A percentile compares a stretch with the other conserved stretches of the same genome.
These are phyloP conservation scores for Pythium pyrilobum DNA, from an alignment of 352 stramenopile genomes.

Conservation along the genomic window DNA sequence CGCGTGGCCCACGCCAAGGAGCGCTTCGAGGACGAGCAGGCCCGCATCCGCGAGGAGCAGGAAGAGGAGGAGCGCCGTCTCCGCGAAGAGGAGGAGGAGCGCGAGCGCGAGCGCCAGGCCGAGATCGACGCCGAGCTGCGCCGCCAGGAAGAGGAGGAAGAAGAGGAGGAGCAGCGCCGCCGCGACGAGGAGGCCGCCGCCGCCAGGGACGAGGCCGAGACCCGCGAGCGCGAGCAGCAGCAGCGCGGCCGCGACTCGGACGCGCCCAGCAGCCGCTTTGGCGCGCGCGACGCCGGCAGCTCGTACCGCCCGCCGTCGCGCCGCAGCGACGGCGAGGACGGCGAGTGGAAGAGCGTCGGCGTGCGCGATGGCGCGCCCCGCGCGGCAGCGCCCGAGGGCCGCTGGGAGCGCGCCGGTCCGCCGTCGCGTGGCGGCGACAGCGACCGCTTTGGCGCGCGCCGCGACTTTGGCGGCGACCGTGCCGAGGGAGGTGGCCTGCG, in stretches of 20 bases:
- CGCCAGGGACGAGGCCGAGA: conserved; percentile 22
- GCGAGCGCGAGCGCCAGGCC: conserved; percentile 46
- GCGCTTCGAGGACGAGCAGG: conserved; percentile 71
- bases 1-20: conserved; percentile 61
- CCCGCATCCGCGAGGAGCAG: conserved; percentile 43
- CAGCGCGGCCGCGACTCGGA: no score
- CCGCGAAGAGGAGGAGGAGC: conserved; percentile 56
- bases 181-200: conserved; percentile 37
- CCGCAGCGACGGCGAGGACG: conserved; percentile 36
- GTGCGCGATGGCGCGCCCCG: conserved; percentile 19
- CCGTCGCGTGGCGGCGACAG: conserved; percentile 27
- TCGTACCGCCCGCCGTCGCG: conserved; percentile 24
- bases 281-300: conserved; percentile 7
- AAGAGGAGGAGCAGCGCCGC: conserved; percentile 35
- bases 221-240: background rate
- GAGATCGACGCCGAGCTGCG: conserved; percentile 62
- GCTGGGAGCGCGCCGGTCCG: conserved; percentile 54
- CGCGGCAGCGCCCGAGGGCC: conserved; percentile 38
- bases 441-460: conserved; percentile 14
- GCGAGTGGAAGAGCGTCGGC: conserved; percentile 66
- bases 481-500: background rate
- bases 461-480: conserved; percentile 10
- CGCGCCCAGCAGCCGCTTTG: conserved; percentile 18
- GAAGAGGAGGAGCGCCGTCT: conserved; percentile 56
- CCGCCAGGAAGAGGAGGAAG: conserved; percentile 62